Evolutionary conservation across 1,284 basidiomycete genomes (phyloP).

Genomic region (Marasmius oreades): DNA sequence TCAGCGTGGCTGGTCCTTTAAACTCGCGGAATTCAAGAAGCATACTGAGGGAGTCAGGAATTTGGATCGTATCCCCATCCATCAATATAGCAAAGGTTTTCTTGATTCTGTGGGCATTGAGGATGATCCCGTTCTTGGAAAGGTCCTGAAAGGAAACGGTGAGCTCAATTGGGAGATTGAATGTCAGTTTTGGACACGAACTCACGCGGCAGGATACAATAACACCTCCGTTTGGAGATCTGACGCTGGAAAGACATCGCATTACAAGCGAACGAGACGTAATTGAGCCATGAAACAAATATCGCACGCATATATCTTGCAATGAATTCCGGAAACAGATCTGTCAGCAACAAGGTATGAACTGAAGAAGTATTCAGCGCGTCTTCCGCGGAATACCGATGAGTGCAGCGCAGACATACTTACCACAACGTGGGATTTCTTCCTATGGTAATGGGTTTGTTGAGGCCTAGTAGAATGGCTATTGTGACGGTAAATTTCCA

Average conservation of each 20-base stretch:
- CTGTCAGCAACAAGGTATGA: constrained; percentile 37
- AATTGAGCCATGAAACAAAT: constrained; percentile 1
- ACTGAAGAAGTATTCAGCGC: constrained; percentile 23
- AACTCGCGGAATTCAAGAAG: background rate
- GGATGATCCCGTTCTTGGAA: constrained; percentile 72
- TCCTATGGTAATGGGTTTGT: constrained; percentile 63
- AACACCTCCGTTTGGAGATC: constrained; percentile 65
- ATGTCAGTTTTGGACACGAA: background rate
- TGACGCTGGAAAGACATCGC: constrained; percentile 46
- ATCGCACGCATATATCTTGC: constrained; percentile 73
- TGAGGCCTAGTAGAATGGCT: constrained; percentile 57
- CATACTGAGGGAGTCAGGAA: constrained; percentile 62
- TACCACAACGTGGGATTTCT: constrained; percentile 57
- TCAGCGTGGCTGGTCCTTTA: background rate
- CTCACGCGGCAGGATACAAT: constrained; percentile 73
- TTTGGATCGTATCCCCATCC: constrained; percentile 67
- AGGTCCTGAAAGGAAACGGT: constrained; percentile 48
- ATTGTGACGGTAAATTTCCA: background rate
- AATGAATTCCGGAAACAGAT: constrained; percentile 46
- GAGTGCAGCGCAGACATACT: constrained; percentile 20
- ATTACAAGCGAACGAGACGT: background rate
- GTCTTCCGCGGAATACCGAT: background rate
- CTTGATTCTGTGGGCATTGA: constrained; percentile 67
- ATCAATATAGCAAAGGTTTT: constrained; percentile 66
- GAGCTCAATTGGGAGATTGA: background rate